phyloP scores from a whole-genome alignment of 352 stramenopile species.

The Nothophytophthora sp. region DNA sequence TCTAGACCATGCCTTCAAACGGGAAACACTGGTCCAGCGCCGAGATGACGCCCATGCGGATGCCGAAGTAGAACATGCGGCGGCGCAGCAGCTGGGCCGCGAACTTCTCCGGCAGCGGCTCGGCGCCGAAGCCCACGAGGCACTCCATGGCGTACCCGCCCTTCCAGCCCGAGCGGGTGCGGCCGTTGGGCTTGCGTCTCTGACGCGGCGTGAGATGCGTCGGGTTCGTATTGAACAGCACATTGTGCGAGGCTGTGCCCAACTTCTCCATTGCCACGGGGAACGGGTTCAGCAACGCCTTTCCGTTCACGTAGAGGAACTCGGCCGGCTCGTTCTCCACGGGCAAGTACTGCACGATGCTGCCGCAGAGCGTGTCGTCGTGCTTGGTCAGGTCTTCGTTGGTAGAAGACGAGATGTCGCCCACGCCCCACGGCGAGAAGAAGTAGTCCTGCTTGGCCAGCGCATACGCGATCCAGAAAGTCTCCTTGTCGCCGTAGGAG shows the following conservation, averaged over 20 bases:
- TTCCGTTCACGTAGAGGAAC: conserved; percentile 45
- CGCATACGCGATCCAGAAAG: conserved; percentile 56
- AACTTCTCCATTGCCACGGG: background rate
- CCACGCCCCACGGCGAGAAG: conserved; percentile 49
- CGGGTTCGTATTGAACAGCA: conserved; percentile 32
- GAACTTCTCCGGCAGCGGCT: conserved; percentile 23
- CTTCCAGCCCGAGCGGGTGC: background rate
- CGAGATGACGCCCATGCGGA: conserved; percentile 12
- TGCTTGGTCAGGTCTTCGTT: conserved; percentile 39
- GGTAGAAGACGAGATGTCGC: conserved; percentile 24
- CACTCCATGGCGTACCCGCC: conserved; percentile 24
- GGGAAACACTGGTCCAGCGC: conserved; percentile 14
- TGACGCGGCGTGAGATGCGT: conserved; percentile 24
- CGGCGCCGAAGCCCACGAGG: conserved; percentile 29
- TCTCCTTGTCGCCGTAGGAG: conserved; percentile 52
- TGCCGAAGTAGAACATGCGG: conserved; percentile 25
- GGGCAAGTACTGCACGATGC: conserved; percentile 45
- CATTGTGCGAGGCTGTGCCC: conserved; percentile 1
- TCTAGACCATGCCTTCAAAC: background rate
- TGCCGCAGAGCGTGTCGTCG: conserved; percentile 40
- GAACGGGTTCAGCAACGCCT: conserved; percentile 21
- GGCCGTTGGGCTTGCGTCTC: conserved; percentile 4
- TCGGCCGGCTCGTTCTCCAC: conserved; percentile 20
- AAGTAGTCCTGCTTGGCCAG: conserved; percentile 31
- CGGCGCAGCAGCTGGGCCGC: conserved; percentile 18